Conservation (phyloP, 2,329 filamentous ascomycete species). For the Penicillium sp. region DNA sequence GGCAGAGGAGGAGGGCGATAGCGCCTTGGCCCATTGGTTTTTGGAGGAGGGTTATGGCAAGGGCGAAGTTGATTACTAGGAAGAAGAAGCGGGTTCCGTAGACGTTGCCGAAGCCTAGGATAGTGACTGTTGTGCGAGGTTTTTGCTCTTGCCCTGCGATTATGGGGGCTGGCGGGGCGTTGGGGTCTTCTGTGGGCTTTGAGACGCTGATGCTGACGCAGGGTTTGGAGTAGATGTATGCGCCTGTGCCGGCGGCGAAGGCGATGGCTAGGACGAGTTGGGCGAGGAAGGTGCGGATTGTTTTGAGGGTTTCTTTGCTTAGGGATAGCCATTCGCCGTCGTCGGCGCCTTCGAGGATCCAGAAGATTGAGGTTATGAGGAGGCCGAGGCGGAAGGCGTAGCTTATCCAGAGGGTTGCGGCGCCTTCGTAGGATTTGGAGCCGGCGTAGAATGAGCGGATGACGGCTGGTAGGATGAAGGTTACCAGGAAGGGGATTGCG, state of each 20-base stretch:
- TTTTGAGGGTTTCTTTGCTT: conserved; percentile 68
- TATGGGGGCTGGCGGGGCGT: conserved; percentile 32
- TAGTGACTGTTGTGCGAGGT: conserved; percentile 63
- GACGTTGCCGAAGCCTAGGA: conserved; percentile 91
- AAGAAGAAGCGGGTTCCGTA: conserved; percentile 89
- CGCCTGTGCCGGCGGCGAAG: conserved; percentile 80
- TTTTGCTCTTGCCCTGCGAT: conserved; percentile 26
- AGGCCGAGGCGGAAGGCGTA: conserved; percentile 77
- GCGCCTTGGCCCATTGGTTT: conserved; percentile 94
- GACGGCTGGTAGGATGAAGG: conserved; percentile 73
- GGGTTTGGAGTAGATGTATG: conserved; percentile 83
- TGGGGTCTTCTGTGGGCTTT: conserved; percentile 53
- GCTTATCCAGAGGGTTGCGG: conserved; percentile 82
- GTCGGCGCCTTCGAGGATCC: conserved; percentile 86
- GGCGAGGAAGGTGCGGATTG: conserved; percentile 74
- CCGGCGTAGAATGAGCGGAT: conserved; percentile 80
- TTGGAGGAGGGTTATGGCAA: conserved; percentile 77
- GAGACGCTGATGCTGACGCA: conserved; percentile 73
- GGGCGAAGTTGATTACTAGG: conserved; percentile 76
- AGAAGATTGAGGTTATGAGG: conserved; percentile 77
- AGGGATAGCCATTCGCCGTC: conserved; percentile 77
- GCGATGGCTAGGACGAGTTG: conserved; percentile 79
- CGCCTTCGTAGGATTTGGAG: conserved; percentile 86
- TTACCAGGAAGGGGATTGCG: conserved; percentile 74
- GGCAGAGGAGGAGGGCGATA: conserved; percentile 81